Base-by-base conservation (phyloP, 1,139 yeast species). In the Scheffersomyces illinoinensis region DNA sequence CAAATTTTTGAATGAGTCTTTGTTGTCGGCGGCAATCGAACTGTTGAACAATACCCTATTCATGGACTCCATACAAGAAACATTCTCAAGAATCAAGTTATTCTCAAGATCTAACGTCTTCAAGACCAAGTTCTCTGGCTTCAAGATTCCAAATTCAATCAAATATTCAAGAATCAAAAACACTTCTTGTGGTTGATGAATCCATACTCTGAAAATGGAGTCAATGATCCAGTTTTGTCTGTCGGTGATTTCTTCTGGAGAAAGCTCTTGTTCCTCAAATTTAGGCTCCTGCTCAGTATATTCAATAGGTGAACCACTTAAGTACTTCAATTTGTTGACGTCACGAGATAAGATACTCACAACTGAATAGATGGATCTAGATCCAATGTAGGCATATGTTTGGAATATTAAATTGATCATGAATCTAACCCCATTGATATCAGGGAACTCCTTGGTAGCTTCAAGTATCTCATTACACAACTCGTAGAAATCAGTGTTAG, bases 331-430 rank as follows among this genome's bases (percentile, higher is more conserved):
- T 58, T 87, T 81, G 53, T 79, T 80, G 48, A 80, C 74, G 57
- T 88, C 84, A 60, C 88, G 83, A 52, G 83, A 81, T 60, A 92
- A 79, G 70, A 90, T 88, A 65, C 86, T 86, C 57, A 87, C 88
- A 51, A 93, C 93, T 59, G 96, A 97, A 24, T 97, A 91, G 54
- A 93, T 83, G 0, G 98, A 93, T 70, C 98, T 85, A 54, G 92
- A 89, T 26, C 98, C 98, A 61, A 93, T 87, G 67, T 87, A 89
- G 54, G 96, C 90, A 58, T 92, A 82, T 0, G 90, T 82, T 68
- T 91, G 93, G 64, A 89, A 81, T 24, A 93, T 74, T 33, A 91
- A 76, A 48, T 89, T 85, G 52, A 89, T 78, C 51, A 86, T 71
- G 60, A 88, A 82, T 73, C 64, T 82, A 77, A 64, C 85, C 62